Evolutionary conservation across 1,284 basidiomycete species (phyloP), one percentile per base, ranked within the genome.

Genomic region (Sporisorium scitamineum): DNA sequence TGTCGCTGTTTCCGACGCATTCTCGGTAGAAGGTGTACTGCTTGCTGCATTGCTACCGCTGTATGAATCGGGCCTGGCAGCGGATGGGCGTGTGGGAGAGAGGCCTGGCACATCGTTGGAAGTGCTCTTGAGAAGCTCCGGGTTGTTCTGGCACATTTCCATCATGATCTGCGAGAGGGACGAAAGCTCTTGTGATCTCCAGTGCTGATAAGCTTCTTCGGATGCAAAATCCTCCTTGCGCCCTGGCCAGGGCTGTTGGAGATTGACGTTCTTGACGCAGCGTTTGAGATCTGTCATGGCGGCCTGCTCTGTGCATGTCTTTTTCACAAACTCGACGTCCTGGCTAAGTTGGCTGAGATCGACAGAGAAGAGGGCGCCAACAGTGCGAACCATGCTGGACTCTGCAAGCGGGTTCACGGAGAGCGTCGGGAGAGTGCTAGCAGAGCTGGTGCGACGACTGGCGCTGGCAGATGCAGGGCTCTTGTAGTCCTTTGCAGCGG

Each of bases 231-330:
- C 95, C 75, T 93, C 91, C 72, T 91, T 89, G 52, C 91, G 89
- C 31, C 93, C 94, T 0, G 95, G 94, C 84, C 95, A 94, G 0
- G 92, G 87, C 22, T 90, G 88, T 44, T 93, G 92, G 8, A 93
- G 91, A 67, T 92, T 93, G 84, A 98, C 92, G 73, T 95, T 94
- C 87, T 94, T 95, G 60, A 97, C 88, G 83, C 93, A 95, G 32
- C 92, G 93, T 92, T 95, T 87, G 5, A 82, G 53, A 39, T 85
- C 84, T 27, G 79, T 62, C 75, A 82, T 75, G 45, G 76, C 80
- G 11, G 80, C 81, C 37, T 78, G 67, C 83, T 94, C 93, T 18
- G 91, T 92, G 73, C 93, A 94, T n/a, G 88, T 87, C 68, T 89
- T 87, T 56, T 88, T 88, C 70, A 94, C 72, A 70, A 90, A 89